A percentile compares a stretch with the other conserved stretches of the same genome.
These are phyloP conservation scores for Klebsormidium nitens DNA, from an alignment of 139 green algal genomes.

Conservation along the genomic window DNA sequence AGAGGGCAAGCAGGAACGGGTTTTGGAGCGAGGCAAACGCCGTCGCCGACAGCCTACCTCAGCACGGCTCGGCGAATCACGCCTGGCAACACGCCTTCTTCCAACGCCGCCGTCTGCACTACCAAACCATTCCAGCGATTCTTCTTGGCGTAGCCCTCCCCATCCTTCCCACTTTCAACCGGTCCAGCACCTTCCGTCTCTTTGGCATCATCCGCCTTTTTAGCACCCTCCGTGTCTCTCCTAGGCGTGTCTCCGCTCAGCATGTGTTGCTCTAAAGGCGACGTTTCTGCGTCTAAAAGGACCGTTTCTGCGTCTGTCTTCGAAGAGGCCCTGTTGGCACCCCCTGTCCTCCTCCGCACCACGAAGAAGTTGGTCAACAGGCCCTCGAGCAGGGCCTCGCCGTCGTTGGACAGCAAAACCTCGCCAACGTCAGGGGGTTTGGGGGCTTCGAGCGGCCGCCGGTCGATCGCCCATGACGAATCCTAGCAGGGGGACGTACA, in stretches of 20 bases:
- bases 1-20: neutral
- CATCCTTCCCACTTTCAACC: no score
- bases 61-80: neutral
- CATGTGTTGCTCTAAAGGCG: no score
- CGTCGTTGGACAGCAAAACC: slow-evolving; percentile 10
- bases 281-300: no score
- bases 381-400: slow-evolving; percentile 6
- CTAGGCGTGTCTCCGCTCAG: neutral
- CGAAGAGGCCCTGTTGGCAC: neutral
- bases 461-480: neutral
- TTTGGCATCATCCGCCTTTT: no score
- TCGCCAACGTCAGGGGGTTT: neutral
- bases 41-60: neutral
- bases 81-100: slow-evolving; percentile 4
- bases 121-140: neutral
- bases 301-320: no score
- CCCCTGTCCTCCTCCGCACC: neutral
- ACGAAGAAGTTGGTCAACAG: slow-evolving; percentile 17
- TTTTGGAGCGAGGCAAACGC: no score
- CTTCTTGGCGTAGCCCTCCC: no score
- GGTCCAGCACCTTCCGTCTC: no score
- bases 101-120: slow-evolving; percentile 3
- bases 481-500: no score
- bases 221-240: neutral
- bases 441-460: neutral